These are phyloP conservation scores for Ophiognomonia clavigignenti-juglandacearum DNA, from an alignment of 2,329 filamentous ascomycete species.

Conservation along the genomic window DNA sequence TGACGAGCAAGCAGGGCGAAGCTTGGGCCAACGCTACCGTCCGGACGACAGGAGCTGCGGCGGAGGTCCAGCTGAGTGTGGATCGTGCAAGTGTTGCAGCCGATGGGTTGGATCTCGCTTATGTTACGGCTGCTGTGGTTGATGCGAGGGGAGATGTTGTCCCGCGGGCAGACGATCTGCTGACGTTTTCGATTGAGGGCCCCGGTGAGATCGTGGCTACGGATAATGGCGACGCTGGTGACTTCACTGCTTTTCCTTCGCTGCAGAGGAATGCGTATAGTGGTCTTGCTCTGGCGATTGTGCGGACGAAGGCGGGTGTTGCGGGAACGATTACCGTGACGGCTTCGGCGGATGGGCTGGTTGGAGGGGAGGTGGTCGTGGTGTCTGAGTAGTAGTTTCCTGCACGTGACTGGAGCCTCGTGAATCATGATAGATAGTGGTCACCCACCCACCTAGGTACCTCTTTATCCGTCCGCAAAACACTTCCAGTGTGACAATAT, in stretches of 20 bases:
- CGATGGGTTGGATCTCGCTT: constrained; percentile 42
- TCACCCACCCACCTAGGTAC: too few species aligned
- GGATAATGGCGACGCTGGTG: constrained; percentile 45
- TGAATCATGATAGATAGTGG: too few species aligned
- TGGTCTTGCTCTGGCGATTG: constrained; percentile 35
- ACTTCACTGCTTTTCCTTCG: constrained; percentile 38
- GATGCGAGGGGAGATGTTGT: constrained; percentile 39
- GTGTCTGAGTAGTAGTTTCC: too few species aligned
- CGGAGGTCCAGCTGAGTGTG: constrained; percentile 31
- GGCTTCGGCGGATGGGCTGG: not conserved
- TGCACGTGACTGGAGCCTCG: too few species aligned
- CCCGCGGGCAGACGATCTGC: constrained; percentile 33
- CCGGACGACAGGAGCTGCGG: constrained; percentile 35
- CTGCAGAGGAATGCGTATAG: constrained; percentile 34
- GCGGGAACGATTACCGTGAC: constrained; percentile 12
- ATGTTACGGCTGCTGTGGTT: constrained; percentile 38
- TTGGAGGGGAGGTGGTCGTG: too few species aligned
- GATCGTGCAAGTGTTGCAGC: constrained; percentile 34
- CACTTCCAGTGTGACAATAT: too few species aligned
- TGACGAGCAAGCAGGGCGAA: constrained; percentile 41
- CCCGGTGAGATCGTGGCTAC: constrained; percentile 43
- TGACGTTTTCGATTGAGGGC: constrained; percentile 39
- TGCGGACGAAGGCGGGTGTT: constrained; percentile 25
- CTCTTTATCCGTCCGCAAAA: too few species aligned
- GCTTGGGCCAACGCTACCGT: constrained; percentile 40